Evolutionary conservation across 2,329 filamentous ascomycete genomes (phyloP).

Genomic region (Aspergillus ustus): DNA sequence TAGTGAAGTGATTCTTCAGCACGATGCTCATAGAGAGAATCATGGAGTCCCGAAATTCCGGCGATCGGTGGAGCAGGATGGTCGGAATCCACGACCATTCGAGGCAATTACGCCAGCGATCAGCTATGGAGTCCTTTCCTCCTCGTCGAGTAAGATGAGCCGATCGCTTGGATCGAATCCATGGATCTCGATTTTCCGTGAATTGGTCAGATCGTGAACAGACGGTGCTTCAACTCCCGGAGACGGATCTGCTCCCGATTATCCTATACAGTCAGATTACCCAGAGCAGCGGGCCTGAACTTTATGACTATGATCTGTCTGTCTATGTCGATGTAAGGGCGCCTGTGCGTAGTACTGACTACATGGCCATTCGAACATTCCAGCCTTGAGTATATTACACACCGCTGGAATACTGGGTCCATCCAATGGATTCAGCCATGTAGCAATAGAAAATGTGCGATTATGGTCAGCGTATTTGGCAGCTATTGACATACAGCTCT

Average conservation of each 20-base stretch:
- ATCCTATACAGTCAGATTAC: background rate
- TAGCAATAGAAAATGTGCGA: too few relatives aligned
- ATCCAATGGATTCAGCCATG: too few relatives aligned
- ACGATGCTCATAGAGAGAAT: background rate
- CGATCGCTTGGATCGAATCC: background rate
- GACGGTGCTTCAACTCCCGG: background rate
- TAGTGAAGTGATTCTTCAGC: background rate
- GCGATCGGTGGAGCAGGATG: slow-evolving; percentile 8
- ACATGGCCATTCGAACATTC: too few relatives aligned
- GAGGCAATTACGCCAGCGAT: slow-evolving; percentile 6
- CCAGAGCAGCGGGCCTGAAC: background rate
- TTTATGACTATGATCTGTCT: background rate
- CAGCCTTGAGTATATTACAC: too few relatives aligned
- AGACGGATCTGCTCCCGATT: background rate
- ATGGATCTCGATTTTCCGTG: background rate
- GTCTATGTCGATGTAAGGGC: background rate
- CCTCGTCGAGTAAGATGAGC: background rate
- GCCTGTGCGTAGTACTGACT: background rate
- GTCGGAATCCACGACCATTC: background rate
- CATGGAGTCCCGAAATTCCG: background rate
- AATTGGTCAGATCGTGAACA: background rate
- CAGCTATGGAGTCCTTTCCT: background rate
- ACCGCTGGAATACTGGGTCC: too few relatives aligned
- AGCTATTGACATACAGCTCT: too few relatives aligned
- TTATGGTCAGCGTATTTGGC: too few relatives aligned